These are phyloP conservation scores for Fusarium vanettenii DNA, from an alignment of 2,329 filamentous ascomycete species.

Conservation along the genomic window DNA sequence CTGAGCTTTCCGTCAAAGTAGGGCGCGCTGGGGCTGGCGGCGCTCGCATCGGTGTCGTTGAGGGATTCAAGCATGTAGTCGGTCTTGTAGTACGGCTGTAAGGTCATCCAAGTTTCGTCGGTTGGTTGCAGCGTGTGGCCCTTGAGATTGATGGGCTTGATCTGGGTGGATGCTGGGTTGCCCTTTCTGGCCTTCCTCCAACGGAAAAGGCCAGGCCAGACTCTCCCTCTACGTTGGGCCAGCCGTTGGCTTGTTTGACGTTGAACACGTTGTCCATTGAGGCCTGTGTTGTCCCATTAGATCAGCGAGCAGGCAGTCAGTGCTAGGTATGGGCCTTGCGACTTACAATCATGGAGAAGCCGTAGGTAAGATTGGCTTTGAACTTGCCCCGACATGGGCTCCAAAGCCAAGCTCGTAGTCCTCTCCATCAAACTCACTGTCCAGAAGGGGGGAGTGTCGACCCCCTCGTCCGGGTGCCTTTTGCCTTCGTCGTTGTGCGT, in stretches of 20 bases:
- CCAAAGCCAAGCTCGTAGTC: neutral
- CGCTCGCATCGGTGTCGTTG: neutral
- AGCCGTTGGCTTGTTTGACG: neutral
- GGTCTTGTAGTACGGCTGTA: neutral
- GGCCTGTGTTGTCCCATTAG: neutral
- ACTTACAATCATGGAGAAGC: slow-evolving; percentile 1
- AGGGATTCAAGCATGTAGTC: neutral
- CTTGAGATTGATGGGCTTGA: neutral
- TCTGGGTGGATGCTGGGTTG: neutral
- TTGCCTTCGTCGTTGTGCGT: too few species aligned
- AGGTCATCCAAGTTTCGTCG: neutral
- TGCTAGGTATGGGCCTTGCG: neutral
- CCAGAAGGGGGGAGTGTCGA: neutral
- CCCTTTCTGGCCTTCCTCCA: neutral
- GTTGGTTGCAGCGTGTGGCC: neutral
- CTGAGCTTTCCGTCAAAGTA: neutral
- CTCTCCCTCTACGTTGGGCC: neutral
- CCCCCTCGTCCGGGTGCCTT: too few species aligned
- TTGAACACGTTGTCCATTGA: neutral
- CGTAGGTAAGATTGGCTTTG: neutral
- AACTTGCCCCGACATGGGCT: neutral
- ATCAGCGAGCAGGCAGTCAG: neutral
- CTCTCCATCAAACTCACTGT: neutral
- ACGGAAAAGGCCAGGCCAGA: neutral
- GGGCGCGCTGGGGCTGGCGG: neutral